These are phyloP conservation scores for Dryas integrifolia DNA, from an alignment of 331 rosid genomes.

Conservation along the genomic window DNA sequence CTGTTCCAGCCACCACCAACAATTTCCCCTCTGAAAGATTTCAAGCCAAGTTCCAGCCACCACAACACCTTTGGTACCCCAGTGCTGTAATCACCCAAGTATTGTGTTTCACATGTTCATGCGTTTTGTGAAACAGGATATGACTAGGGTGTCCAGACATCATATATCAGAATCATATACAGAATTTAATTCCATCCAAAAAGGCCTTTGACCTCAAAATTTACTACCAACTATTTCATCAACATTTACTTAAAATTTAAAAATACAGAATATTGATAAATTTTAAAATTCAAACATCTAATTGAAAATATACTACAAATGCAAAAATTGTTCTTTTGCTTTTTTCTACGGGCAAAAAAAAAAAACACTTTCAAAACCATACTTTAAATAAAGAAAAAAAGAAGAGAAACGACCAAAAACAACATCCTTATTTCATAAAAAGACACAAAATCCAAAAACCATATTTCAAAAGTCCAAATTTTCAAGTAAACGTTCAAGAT, in stretches of 20 bases:
- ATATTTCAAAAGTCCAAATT: constrained; percentile 20
- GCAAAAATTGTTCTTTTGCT: not conserved
- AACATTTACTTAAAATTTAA: not conserved
- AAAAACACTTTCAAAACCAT: not conserved
- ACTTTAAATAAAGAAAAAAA: not conserved
- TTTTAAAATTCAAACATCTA: too few species aligned
- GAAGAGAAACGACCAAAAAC: not conserved
- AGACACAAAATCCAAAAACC: constrained; percentile 25
- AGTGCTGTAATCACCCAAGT: constrained; percentile 18
- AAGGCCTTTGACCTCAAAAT: constrained; percentile 9
- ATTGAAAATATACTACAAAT: not conserved
- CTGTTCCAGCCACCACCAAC: not conserved
- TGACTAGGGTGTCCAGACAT: constrained; percentile 7
- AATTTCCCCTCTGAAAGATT: not conserved
- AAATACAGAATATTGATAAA: not conserved
- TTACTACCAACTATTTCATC: not conserved
- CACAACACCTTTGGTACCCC: not conserved
- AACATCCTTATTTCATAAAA: constrained; percentile 14
- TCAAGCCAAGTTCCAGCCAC: not conserved
- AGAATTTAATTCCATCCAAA: constrained; percentile 8
- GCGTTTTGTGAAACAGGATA: constrained; percentile 6
- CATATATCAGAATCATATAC: not conserved
- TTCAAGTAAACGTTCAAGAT: constrained; percentile 28
- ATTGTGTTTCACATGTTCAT: not conserved
- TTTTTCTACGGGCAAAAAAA: too few species aligned